Evolutionary conservation across 2,329 filamentous ascomycete genomes (phyloP).

Genomic region (Penicillium glabrum): DNA sequence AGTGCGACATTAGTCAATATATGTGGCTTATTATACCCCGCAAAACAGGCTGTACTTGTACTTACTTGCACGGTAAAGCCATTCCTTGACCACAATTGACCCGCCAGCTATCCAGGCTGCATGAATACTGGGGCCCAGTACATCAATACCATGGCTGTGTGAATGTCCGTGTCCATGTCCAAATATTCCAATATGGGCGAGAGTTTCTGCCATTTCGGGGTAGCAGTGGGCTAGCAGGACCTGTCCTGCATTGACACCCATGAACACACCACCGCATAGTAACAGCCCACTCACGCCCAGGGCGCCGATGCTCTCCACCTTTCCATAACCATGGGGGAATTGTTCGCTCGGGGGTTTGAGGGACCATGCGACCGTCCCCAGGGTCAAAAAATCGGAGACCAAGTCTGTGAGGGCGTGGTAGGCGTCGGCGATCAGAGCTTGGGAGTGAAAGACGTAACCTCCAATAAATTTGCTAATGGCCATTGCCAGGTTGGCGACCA

Average conservation of each 20-base stretch:
- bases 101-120: conserved; percentile 92
- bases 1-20: neutral
- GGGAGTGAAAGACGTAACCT: conserved; percentile 92
- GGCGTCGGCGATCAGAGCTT: conserved; percentile 88
- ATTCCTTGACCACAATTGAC: conserved; percentile 91
- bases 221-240: conserved; percentile 72
- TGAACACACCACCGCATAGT: conserved; percentile 84
- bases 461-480: conserved; percentile 89
- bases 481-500: conserved; percentile 91
- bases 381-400: conserved; percentile 89
- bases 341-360: conserved; percentile 77
- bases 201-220: conserved; percentile 60
- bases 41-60: conserved; percentile 21
- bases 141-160: conserved; percentile 52
- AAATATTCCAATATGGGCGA: conserved; percentile 39
- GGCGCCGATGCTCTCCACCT: conserved; percentile 94
- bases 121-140: conserved; percentile 77
- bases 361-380: conserved; percentile 93
- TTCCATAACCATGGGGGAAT: conserved; percentile 92
- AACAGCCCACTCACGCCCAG: conserved; percentile 91
- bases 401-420: conserved; percentile 95
- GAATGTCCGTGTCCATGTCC: conserved; percentile 63
- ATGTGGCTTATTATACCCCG: neutral
- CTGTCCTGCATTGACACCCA: conserved; percentile 76
- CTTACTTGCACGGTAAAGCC: conserved; percentile 94